These are phyloP conservation scores for Pyronema domesticum DNA, from an alignment of 495 filamentous ascomycete species.

Conservation along the genomic window DNA sequence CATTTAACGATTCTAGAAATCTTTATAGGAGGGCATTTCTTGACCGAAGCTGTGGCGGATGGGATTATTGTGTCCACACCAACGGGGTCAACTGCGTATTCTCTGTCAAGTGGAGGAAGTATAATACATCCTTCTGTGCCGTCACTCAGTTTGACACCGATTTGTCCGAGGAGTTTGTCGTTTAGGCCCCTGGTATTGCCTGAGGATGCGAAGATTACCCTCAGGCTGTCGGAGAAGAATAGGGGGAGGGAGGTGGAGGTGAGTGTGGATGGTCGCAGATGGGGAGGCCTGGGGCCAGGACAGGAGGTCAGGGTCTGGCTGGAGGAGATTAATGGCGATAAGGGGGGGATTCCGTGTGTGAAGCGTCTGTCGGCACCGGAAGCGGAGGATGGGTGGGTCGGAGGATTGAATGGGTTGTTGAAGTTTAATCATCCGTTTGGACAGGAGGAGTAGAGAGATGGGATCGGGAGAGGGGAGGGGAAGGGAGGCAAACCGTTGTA, in stretches of 20 bases:
- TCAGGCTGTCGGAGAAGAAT: conserved; percentile 67
- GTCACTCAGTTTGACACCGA: conserved; percentile 74
- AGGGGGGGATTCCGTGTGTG: conserved; percentile 52
- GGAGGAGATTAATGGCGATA: conserved; percentile 36
- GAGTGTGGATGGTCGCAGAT: conserved; percentile 68
- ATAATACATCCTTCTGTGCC: conserved; percentile 89
- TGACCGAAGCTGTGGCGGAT: conserved; percentile 86
- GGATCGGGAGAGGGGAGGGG: too few species aligned
- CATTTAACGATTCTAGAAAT: conserved; percentile 84
- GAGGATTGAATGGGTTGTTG: conserved; percentile 77
- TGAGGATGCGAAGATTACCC: conserved; percentile 61
- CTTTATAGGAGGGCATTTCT: conserved; percentile 61
- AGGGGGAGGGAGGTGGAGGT: conserved; percentile 71
- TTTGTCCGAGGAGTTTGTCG: conserved; percentile 78
- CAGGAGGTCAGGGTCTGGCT: conserved; percentile 77
- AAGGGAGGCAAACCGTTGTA: too few species aligned
- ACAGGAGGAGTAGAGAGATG: conserved; percentile 33
- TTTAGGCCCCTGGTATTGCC: conserved; percentile 86
- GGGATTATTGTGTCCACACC: conserved; percentile 88
- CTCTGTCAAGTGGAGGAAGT: conserved; percentile 73
- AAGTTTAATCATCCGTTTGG: conserved; percentile 99
- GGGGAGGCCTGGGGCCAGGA: conserved; percentile 52
- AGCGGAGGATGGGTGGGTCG: conserved; percentile 79
- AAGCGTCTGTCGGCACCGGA: conserved; percentile 33
- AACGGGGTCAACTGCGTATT: conserved; percentile 89